Base-by-base conservation (phyloP, 805 yeast genomes). In the Naumovozyma castellii region DNA sequence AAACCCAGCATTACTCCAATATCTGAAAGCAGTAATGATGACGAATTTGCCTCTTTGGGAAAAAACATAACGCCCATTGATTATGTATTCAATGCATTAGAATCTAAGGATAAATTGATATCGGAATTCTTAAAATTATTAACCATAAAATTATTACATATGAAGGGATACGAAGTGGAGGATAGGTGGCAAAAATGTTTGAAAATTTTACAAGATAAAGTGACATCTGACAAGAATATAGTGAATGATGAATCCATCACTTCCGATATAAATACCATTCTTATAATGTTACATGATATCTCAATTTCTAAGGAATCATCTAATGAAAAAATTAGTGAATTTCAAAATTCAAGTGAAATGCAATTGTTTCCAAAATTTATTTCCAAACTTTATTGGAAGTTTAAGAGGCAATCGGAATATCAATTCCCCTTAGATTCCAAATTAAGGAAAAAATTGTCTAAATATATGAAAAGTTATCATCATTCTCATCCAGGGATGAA, bases 321-420 rank as follows among this genome's bases (percentile, higher is more conserved):
- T 8, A 8, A 22, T 22, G 28, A 12, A 8, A 22, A 22, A 22
- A 12, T 8, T 12, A n/a, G 32, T 5, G 13, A 29, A 29, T 29
- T 12, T 5, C 13, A 13, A 5, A 14, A n/a, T 29, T 5, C 32
- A 29, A 39, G 35, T 46, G 59, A 12, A 17, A 42, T 49, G 4
- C 43, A 44, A 1, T 64, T 79, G 25, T 75, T 74, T 39, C 74
- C 84, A 0, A 68, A 80, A 2, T 68, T 86, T 15, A 62, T 90
- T 9, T 86, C 96, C 1, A 75, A 81, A 44, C 58, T 83, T 15
- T 90, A 78, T 56, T 90, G 98, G 98, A 85, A 88, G 0, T 53
- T 42, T 19, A 22, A 39, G 2, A 33, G 42, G 5, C 5, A 29
- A 13, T 8, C 14, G 32, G 13, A n/a, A 6, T 22, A 22, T 22